phyloP scores from a whole-genome alignment of 805 yeast species.

The Ogataea salicorniae region DNA sequence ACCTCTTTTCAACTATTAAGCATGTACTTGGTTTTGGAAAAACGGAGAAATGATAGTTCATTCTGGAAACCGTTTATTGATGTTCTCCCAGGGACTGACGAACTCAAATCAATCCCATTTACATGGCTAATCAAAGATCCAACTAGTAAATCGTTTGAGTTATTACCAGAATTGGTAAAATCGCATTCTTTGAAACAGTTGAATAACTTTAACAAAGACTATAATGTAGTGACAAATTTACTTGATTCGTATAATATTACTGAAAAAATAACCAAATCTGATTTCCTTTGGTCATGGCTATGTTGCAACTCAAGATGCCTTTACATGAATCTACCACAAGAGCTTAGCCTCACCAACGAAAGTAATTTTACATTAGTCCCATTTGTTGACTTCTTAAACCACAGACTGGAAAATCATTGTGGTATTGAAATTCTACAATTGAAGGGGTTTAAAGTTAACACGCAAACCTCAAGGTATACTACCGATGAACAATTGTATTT shows the following conservation, averaged over 20 bases:
- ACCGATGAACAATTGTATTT: conserved; percentile 56
- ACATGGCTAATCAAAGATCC: conserved; percentile 45
- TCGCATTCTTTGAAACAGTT: conserved; percentile 38
- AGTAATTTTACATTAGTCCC: conserved; percentile 91
- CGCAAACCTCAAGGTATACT: conserved; percentile 29
- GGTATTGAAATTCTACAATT: conserved; percentile 37
- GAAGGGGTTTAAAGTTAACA: conserved; percentile 50
- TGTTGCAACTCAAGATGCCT: conserved; percentile 90
- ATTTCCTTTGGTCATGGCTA: conserved; percentile 70
- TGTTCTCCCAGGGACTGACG: conserved; percentile 53
- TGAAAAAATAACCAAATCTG: conserved; percentile 13
- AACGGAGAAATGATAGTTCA: conserved; percentile 33
- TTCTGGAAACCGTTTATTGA: conserved; percentile 69
- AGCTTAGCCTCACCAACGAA: conserved; percentile 35
- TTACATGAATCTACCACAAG: conserved; percentile 57
- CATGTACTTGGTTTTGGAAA: conserved; percentile 45
- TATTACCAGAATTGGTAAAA: conserved; percentile 42
- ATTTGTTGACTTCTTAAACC: conserved; percentile 83
- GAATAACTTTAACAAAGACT: conserved; percentile 42
- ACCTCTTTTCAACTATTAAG: conserved; percentile 58
- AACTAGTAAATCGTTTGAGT: conserved; percentile 26
- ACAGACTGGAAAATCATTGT: conserved; percentile 49
- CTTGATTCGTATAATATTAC: conserved; percentile 7
- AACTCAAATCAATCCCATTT: conserved; percentile 55
- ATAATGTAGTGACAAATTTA: conserved; percentile 29